Percentiles rank a stretch among this genome's conserved stretches.
phyloP scores from a whole-genome alignment of 352 stramenopile species.

The Phytophthora kernoviae region DNA sequence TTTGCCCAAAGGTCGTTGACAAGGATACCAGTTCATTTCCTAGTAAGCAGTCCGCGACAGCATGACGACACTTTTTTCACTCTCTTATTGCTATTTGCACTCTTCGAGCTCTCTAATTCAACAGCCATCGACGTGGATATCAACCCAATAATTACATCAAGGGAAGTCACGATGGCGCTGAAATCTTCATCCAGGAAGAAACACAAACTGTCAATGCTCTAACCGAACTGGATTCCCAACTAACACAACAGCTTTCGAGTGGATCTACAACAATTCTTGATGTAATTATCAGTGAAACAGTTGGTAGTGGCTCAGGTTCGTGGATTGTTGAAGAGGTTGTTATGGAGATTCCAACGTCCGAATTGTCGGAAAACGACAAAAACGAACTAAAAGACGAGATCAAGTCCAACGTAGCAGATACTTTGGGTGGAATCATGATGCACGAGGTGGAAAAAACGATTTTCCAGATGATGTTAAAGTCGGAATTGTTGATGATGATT shows the following conservation, averaged over 20 bases:
- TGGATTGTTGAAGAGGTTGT: conserved; percentile 23
- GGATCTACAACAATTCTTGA: conserved; percentile 15
- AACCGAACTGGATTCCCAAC: conserved; percentile 19
- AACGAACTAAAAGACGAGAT: conserved; percentile 20
- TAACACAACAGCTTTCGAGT: conserved; percentile 10
- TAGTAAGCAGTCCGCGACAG: background rate
- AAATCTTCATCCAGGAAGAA: conserved; percentile 20
- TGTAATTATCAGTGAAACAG: conserved; percentile 13
- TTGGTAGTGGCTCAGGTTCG: background rate
- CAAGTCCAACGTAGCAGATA: conserved; percentile 9
- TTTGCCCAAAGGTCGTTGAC: too few species aligned
- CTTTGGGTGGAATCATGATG: conserved; percentile 19
- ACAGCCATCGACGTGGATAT: conserved; percentile 17
- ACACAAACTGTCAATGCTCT: conserved; percentile 19
- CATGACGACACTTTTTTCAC: background rate
- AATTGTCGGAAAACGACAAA: conserved; percentile 19
- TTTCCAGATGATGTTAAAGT: background rate
- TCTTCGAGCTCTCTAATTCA: background rate
- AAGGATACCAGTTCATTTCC: too few species aligned
- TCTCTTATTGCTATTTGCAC: conserved; percentile 3
- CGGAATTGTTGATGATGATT: too few species aligned
- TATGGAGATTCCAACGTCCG: conserved; percentile 11
- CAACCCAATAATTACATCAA: background rate
- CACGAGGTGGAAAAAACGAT: conserved; percentile 1
- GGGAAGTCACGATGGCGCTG: conserved; percentile 12